Conservation (phyloP, 148 eudicot species). For the Rhododendron mucronatum region DNA sequence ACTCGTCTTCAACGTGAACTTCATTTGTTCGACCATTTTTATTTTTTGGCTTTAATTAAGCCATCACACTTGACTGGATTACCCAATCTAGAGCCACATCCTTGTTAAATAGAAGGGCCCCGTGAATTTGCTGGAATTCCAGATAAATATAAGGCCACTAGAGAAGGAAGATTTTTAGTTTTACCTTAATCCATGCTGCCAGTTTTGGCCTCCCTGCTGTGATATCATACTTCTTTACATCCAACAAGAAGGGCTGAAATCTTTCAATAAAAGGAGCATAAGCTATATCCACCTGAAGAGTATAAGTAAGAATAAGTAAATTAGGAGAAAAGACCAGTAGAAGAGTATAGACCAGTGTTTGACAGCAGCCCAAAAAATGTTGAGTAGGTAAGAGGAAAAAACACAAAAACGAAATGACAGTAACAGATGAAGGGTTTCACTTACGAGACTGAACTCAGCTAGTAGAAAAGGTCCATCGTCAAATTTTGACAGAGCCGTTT, state of each 20-base stretch:
- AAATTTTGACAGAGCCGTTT: conserved; percentile 52
- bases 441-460: conserved; percentile 60
- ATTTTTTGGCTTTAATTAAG: background rate
- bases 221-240: conserved; percentile 61
- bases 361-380: background rate
- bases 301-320: background rate
- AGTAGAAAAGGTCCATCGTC: conserved; percentile 62
- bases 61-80: background rate
- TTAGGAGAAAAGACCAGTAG: background rate
- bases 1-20: background rate
- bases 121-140: background rate
- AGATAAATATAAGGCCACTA: background rate
- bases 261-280: conserved; percentile 80
- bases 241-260: conserved; percentile 50
- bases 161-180: background rate
- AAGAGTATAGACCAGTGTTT: background rate
- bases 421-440: conserved; percentile 5
- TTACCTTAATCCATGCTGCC: conserved; percentile 74
- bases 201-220: conserved; percentile 51
- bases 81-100: background rate
- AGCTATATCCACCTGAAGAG: conserved; percentile 47
- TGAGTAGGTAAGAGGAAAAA: background rate
- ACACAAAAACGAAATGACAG: background rate
- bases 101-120: background rate
- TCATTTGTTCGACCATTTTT: background rate